Evolutionary conservation across 257 asterid species (phyloP), one percentile per base, ranked within the genome.

Genomic region (Solanum rostratum): DNA sequence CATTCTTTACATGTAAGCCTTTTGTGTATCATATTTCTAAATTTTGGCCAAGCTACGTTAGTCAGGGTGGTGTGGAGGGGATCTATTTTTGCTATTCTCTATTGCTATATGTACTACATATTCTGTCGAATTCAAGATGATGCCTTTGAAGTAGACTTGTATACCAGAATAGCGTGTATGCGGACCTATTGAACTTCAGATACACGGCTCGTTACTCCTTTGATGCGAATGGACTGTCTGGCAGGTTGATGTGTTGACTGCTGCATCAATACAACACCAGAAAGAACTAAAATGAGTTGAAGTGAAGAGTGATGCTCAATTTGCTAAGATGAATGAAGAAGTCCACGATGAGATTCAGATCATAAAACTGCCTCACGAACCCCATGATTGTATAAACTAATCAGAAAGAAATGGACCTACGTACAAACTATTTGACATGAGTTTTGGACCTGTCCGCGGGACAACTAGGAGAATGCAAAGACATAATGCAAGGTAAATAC

Each of bases 161-260:
- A 78, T 82, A 80, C 89, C 82, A 88, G 79, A 78, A 84, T 80
- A 59, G 37, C 12, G 79, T 88, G 83, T 33, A 65, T 27, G 70
- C 43, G 53, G 22, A 65, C 82, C 90, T 93, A 93, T 80, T 89
- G 90, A 62, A 89, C 95, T 14, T 94, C 92, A 0, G 97, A 80
- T 84, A 88, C 82, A 88, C 93, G 85, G 88, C 90, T 87, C 24
- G 91, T 88, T 49, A 89, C 90, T 5, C 66, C 22, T 86, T 91
- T 55, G 91, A 81, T 50, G 92, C 93, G 24, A 95, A 94, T 8
- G 95, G 97, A 87, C 91, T 92, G 54, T 94, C 97, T 0, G 99
- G 98, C 66, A 94, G 99, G 88, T 87, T 87, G 37, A 80, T 86
- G 86, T 89, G 92, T 88, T 88, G 93, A 73, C 57, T 82, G 85